These are phyloP conservation scores for Capsicum pubescens DNA, from an alignment of 257 asterid species.

Conservation along the genomic window DNA sequence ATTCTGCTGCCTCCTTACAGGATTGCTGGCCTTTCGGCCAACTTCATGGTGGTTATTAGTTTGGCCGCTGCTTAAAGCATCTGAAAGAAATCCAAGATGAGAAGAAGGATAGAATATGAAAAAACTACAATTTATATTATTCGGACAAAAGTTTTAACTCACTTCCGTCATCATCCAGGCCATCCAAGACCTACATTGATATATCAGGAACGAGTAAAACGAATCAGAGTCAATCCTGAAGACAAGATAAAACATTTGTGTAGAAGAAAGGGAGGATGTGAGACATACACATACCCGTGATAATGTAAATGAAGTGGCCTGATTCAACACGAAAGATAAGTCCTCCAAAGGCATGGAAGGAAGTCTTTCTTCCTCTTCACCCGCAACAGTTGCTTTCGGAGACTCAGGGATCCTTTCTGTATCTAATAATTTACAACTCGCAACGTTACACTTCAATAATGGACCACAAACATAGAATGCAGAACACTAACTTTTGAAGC, in stretches of 20 bases:
- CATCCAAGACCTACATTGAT: slow-evolving; percentile 78
- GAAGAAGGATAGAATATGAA: slow-evolving; percentile 41
- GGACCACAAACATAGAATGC: background rate
- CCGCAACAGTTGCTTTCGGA: slow-evolving; percentile 54
- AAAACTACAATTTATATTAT: slow-evolving; percentile 38
- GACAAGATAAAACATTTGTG: background rate
- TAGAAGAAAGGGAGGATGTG: background rate
- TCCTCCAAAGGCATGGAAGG: slow-evolving; percentile 93
- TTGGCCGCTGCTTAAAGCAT: slow-evolving; percentile 68
- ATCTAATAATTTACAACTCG: slow-evolving; percentile 27
- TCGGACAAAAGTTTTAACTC: slow-evolving; percentile 55
- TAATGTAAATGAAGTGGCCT: slow-evolving; percentile 61
- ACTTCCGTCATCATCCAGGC: slow-evolving; percentile 94
- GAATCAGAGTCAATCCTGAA: slow-evolving; percentile 34
- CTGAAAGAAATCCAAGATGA: slow-evolving; percentile 58
- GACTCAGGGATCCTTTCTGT: slow-evolving; percentile 67
- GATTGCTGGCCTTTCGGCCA: slow-evolving; percentile 43
- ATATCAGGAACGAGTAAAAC: slow-evolving; percentile 26
- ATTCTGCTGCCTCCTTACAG: no score
- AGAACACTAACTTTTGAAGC: background rate
- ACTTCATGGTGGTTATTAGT: slow-evolving; percentile 60
- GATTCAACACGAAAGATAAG: slow-evolving; percentile 67
- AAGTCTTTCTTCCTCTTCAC: slow-evolving; percentile 74
- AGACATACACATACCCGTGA: slow-evolving; percentile 68
- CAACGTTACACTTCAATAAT: background rate